These are phyloP conservation scores for Phylloporus sp. DNA, from an alignment of 1,284 basidiomycete species.

Conservation along the genomic window DNA sequence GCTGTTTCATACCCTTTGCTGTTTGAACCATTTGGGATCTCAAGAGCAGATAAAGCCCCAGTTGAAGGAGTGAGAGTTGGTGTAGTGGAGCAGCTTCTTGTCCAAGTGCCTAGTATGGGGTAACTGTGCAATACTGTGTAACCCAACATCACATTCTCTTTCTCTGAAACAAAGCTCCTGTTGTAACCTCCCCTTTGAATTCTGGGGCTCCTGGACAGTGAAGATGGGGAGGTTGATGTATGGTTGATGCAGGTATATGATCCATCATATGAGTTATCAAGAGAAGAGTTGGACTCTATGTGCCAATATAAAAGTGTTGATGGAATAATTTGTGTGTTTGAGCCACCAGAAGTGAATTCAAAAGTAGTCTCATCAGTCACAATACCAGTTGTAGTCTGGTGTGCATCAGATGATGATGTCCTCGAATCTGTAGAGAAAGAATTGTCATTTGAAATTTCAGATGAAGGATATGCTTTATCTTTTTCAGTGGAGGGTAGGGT, in stretches of 20 bases:
- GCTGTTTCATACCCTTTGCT: conserved; percentile 46
- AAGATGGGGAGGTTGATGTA: conserved; percentile 43
- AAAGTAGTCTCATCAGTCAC: conserved; percentile 47
- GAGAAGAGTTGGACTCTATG: conserved; percentile 61
- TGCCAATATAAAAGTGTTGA: conserved; percentile 65
- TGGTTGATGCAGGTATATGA: conserved; percentile 42
- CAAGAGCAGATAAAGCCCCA: conserved; percentile 36
- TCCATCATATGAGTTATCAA: conserved; percentile 64
- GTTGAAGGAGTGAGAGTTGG: conserved; percentile 41
- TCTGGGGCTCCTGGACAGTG: conserved; percentile 63
- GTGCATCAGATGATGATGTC: conserved; percentile 41
- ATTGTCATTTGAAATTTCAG: conserved; percentile 62
- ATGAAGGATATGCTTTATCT: conserved; percentile 48
- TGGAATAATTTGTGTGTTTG: conserved; percentile 55
- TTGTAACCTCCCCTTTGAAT: conserved; percentile 61
- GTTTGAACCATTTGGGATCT: conserved; percentile 39
- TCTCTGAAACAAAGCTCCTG: conserved; percentile 53
- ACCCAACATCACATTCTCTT: conserved; percentile 55
- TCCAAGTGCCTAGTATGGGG: conserved; percentile 46
- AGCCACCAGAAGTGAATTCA: conserved; percentile 47
- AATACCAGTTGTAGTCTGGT: conserved; percentile 43
- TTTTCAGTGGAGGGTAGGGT: conserved; percentile 66
- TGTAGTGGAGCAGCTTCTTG: conserved; percentile 41
- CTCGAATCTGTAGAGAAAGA: conserved; percentile 62
- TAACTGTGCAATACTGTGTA: conserved; percentile 42